Conservation (phyloP, 352 stramenopile species). For the Pythium myriotylum region DNA sequence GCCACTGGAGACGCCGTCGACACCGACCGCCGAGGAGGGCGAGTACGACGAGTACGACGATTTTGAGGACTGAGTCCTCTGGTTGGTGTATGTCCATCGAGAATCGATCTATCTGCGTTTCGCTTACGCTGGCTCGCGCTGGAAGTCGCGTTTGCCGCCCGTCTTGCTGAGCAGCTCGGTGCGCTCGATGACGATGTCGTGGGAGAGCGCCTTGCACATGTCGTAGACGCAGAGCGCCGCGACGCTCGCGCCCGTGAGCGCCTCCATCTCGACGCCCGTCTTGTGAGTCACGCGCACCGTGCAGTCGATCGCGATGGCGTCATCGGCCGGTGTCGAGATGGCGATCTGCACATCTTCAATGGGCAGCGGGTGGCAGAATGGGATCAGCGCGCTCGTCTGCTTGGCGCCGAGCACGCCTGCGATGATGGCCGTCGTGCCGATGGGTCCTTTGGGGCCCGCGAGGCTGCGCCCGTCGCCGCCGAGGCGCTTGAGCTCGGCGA, state of each 20-base stretch:
- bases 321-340: slow-evolving; percentile 59
- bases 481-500: slow-evolving; percentile 66
- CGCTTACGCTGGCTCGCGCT: slow-evolving; percentile 5
- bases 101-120: slow-evolving; percentile 26
- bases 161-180: slow-evolving; percentile 91
- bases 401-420: slow-evolving; percentile 94
- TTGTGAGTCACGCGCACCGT: slow-evolving; percentile 91
- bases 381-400: slow-evolving; percentile 91
- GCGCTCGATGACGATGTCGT: slow-evolving; percentile 93
- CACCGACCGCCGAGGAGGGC: slow-evolving; percentile 23
- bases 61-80: slow-evolving; percentile 43
- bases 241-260: slow-evolving; percentile 92
- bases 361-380: slow-evolving; percentile 93
- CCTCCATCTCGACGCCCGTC: slow-evolving; percentile 96
- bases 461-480: slow-evolving; percentile 32
- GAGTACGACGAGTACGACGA: slow-evolving; percentile 68
- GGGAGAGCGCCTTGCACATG: slow-evolving; percentile 98
- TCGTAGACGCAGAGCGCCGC: slow-evolving; percentile 97
- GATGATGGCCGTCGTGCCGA: slow-evolving; percentile 91
- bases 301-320: slow-evolving; percentile 86
- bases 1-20: neutral
- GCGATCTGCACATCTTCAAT: slow-evolving; percentile 90
- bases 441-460: slow-evolving; percentile 87
- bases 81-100: neutral
- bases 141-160: slow-evolving; percentile 89